Evolutionary conservation across 192 early-diverging fungal species (phyloP), one percentile per base, ranked within the genome.

Genomic region (Ambispora gerdemannii): DNA sequence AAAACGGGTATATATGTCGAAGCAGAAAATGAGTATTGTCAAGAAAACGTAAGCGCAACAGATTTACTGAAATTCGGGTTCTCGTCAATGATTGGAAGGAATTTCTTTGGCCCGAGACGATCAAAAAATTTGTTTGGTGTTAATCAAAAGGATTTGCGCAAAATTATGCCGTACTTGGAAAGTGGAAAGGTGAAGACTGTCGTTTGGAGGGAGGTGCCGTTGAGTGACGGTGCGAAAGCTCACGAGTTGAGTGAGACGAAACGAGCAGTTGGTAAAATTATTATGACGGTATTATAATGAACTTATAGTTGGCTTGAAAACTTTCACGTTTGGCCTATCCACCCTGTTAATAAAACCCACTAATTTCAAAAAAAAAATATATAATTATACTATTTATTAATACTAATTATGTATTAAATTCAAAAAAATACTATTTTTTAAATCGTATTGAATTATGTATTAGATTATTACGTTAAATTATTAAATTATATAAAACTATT

Each of bases 241-340:
- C 63, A 74, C 33, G 63, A 70, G 33, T 13, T 35, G 24, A 73
- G 72, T 30, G 61, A 69, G 53, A 36, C 71, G 19, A 60, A 69
- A 55, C 75, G 66, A 10, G 31, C 65, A 3, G 49, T 58, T 27
- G 75, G 75, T 30, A 76, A 76, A 50, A 70, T 76, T 64, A 49
- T 76, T 34, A 32, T 76, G 27, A 31, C 6, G 15, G 38, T 15
- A 43, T 43, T n/a, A n/a, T n/a, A n/a, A n/a, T n/a, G n/a, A n/a
- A n/a, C n/a, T n/a, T n/a, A n/a, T n/a, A n/a, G n/a, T n/a, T n/a
- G n/a, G n/a, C n/a, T n/a, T n/a, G n/a, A n/a, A n/a, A n/a, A n/a
- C n/a, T n/a, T n/a, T n/a, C n/a, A n/a, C n/a, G n/a, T n/a, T n/a
- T n/a, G n/a, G n/a, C n/a, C n/a, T n/a, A n/a, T n/a, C n/a, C n/a